phyloP scores from a whole-genome alignment of 352 stramenopile genomes.

The Phytophthora litchii region DNA sequence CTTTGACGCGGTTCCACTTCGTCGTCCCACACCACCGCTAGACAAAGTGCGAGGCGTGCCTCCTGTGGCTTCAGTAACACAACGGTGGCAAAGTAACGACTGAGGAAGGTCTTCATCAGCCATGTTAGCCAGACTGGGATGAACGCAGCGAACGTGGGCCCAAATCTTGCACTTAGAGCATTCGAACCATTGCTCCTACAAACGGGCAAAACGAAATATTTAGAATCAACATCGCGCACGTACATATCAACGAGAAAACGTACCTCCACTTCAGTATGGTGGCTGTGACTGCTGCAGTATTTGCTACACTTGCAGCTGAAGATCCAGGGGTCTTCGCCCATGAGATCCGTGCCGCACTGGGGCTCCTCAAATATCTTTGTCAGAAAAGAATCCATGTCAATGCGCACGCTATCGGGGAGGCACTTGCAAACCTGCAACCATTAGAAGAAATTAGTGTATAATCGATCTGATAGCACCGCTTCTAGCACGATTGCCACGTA shows the following conservation, averaged over 20 bases:
- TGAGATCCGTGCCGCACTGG: constrained; percentile 30
- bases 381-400: constrained; percentile 88
- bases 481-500: constrained; percentile 14
- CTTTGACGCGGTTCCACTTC: constrained; percentile 36
- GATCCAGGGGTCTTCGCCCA: constrained; percentile 71
- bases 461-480: background rate
- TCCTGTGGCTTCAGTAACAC: constrained; percentile 24
- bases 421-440: constrained; percentile 79
- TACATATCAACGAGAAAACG: background rate
- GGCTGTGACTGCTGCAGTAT: constrained; percentile 67
- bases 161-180: constrained; percentile 82
- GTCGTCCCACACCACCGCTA: constrained; percentile 31
- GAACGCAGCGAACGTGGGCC: constrained; percentile 71
- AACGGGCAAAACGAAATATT: constrained; percentile 7
- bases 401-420: constrained; percentile 78
- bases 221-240: background rate
- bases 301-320: constrained; percentile 77
- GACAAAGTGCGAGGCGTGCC: constrained; percentile 19
- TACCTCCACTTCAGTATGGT: constrained; percentile 60
- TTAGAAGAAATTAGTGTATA: background rate
- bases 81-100: constrained; percentile 65
- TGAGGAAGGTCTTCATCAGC: constrained; percentile 52
- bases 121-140: constrained; percentile 44
- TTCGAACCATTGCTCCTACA: constrained; percentile 82
- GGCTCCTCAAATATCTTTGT: constrained; percentile 63